These are phyloP conservation scores for Hypsizygus ulmarius DNA, from an alignment of 1,284 basidiomycete genomes.

Conservation along the genomic window DNA sequence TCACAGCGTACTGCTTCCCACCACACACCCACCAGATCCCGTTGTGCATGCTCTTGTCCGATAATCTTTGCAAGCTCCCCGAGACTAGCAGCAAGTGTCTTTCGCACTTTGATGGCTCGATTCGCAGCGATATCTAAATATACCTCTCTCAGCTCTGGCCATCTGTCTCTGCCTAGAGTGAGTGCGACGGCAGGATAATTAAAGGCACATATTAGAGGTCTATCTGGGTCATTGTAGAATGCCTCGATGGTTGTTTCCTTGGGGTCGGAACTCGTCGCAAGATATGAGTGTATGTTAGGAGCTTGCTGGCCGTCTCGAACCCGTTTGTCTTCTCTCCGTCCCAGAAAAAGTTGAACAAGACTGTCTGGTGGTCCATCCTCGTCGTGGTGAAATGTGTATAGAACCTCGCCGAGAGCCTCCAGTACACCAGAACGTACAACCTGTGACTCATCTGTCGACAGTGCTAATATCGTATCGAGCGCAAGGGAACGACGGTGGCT, in stretches of 20 bases:
- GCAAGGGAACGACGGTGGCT: slow-evolving; percentile 60
- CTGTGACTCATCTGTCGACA: slow-evolving; percentile 67
- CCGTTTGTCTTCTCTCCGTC: slow-evolving; percentile 43
- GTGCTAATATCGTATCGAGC: slow-evolving; percentile 56
- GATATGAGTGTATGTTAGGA: neutral
- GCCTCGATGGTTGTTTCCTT: slow-evolving; percentile 32
- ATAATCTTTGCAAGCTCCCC: slow-evolving; percentile 90
- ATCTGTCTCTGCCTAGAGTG: slow-evolving; percentile 76
- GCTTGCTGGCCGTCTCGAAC: slow-evolving; percentile 34
- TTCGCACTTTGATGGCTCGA: slow-evolving; percentile 62
- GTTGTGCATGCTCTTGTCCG: slow-evolving; percentile 63
- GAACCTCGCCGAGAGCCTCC: slow-evolving; percentile 89
- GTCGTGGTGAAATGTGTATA: slow-evolving; percentile 80
- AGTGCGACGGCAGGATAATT: slow-evolving; percentile 92
- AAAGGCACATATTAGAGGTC: slow-evolving; percentile 88
- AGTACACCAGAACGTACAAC: slow-evolving; percentile 81
- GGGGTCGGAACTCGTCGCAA: slow-evolving; percentile 1
- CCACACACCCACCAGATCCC: slow-evolving; percentile 79
- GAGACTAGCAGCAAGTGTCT: slow-evolving; percentile 82
- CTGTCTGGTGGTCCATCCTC: slow-evolving; percentile 74
- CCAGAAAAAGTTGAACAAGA: slow-evolving; percentile 78
- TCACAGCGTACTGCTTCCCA: slow-evolving; percentile 53
- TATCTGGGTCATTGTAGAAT: slow-evolving; percentile 59
- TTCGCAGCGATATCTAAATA: slow-evolving; percentile 68
- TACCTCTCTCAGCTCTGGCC: slow-evolving; percentile 71